phyloP scores from a whole-genome alignment of 2,329 filamentous ascomycete species.

The Talaromyces sp. region DNA sequence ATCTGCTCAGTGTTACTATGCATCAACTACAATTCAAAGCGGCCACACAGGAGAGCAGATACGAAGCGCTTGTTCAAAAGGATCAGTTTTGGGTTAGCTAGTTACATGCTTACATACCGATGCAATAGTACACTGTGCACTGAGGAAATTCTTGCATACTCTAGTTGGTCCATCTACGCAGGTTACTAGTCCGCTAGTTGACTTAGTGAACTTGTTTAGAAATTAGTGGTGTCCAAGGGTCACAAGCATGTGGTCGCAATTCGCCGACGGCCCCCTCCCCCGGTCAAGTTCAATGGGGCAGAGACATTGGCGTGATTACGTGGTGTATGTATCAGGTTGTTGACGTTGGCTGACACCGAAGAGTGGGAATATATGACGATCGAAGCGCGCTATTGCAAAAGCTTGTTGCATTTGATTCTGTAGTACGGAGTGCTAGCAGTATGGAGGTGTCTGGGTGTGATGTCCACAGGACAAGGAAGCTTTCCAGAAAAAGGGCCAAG shows the following conservation, averaged over 20 bases:
- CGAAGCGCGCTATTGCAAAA: background rate
- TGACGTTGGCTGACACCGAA: background rate
- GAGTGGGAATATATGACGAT: background rate
- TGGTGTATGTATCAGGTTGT: background rate
- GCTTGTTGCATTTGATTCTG: background rate
- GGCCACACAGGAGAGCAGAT: too few species aligned
- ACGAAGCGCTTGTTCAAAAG: background rate
- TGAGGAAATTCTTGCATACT: background rate
- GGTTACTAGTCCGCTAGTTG: background rate
- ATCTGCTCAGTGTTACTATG: background rate
- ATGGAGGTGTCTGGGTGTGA: background rate
- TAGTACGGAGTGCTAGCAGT: background rate
- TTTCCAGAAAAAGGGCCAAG: background rate
- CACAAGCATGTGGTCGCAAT: background rate
- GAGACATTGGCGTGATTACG: background rate
- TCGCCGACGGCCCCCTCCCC: background rate
- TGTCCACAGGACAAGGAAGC: background rate
- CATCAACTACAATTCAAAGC: background rate
- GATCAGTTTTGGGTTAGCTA: background rate
- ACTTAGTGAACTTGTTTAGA: background rate
- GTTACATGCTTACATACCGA: background rate
- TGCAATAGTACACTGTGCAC: background rate
- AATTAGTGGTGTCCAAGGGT: background rate
- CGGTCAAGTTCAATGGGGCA: background rate
- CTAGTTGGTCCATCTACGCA: background rate